These are phyloP conservation scores for Plasmodium vivax DNA, from an alignment of 169 alveolate genomes.

Conservation along the genomic window DNA sequence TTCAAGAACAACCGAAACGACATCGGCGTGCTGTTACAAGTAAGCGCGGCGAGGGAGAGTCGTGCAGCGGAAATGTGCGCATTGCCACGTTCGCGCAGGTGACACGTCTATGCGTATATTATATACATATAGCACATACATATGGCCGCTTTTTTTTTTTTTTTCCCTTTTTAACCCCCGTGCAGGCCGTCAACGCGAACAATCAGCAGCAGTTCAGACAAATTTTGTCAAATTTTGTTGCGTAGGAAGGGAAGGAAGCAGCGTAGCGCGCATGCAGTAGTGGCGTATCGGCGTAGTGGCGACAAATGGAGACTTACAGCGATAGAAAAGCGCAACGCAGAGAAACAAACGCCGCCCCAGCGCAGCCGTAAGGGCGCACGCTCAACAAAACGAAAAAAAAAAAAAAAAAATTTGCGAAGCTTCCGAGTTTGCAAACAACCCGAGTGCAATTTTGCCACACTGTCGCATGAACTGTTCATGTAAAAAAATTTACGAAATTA, in stretches of 20 bases:
- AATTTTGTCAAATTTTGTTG: slow-evolving; percentile 66
- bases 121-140: not conserved
- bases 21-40: slow-evolving; percentile 46
- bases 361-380: not conserved
- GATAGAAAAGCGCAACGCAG: not conserved
- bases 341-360: not conserved
- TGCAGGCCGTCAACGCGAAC: slow-evolving; percentile 63
- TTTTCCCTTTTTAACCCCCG: not conserved
- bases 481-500: not conserved
- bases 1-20: slow-evolving; percentile 68
- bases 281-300: not conserved
- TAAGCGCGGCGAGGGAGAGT: slow-evolving; percentile 1
- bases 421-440: not conserved
- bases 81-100: not conserved
- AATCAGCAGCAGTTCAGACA: slow-evolving; percentile 74
- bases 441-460: not conserved
- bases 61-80: not conserved
- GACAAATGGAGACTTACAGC: not conserved
- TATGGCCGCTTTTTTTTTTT: not conserved
- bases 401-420: not conserved
- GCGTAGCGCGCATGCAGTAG: not conserved
- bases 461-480: not conserved
- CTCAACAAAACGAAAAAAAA: not conserved
- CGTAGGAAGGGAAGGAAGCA: slow-evolving; percentile 9
- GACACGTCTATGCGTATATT: not conserved